Base-by-base conservation (phyloP, 2,329 filamentous ascomycete genomes). In the Pseudocercospora vitis region DNA sequence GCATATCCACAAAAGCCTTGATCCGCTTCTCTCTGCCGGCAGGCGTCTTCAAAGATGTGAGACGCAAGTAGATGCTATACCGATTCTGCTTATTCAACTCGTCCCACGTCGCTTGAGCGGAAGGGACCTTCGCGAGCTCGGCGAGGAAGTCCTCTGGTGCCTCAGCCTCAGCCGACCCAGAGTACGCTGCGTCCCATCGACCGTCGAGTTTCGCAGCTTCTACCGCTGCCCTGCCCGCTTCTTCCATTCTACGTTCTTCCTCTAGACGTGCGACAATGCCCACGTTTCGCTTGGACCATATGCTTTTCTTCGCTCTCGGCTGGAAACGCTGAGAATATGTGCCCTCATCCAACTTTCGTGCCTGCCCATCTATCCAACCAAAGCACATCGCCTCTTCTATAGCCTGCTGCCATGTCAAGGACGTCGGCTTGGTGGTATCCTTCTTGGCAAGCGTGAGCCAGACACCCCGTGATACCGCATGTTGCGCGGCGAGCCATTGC, bases 361-460 rank as follows among this genome's bases (percentile, higher is more conserved):
- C 74, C 61, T 81, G 80, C 0, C 82, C 80, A 63, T 85, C 81
- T 52, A 85, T 85, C 82, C 82, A 85, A 35, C 83, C 82, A 62
- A 78, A 80, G 64, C 81, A 84, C 5, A 85, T 72, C 1, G 81
- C 81, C 28, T 73, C 68, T 62, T 84, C 78, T 14, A 85, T 73
- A 1, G 81, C 81, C 63, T 83, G 67, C 5, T 69, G 55, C 62
- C 74, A 63, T 12, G 73, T 75, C 11, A 83, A 67, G 0, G 78
- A 77, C 1, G 62, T 63, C 3, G 60, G 58, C 1, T 33, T 16
- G 7, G 28, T 52, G 28, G 51, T 54, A 35, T 48, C 56, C 45
- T 63, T 64, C 19, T 63, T 65, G 7, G 61, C 63, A 4, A 65
- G 31, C 0, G 57, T 60, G 2, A 65, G 57, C 53, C 55, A 59